Percentiles rank a stretch among this genome's conserved stretches.
These are phyloP conservation scores for Citrus inodora DNA, from an alignment of 345 rosid species.

Conservation along the genomic window DNA sequence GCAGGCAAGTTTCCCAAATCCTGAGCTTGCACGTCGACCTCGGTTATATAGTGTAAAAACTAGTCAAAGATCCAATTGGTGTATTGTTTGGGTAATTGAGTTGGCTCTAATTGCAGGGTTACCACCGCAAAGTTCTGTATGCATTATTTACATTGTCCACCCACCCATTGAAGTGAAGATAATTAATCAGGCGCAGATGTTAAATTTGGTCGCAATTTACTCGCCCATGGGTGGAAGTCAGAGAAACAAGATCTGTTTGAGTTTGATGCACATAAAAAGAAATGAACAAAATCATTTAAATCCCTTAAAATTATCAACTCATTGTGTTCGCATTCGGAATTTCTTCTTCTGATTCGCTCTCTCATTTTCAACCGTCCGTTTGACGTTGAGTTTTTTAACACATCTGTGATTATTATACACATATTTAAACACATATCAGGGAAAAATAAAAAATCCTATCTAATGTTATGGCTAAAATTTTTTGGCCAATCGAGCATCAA, in stretches of 20 bases:
- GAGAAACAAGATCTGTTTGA: not conserved
- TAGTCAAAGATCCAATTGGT: not conserved
- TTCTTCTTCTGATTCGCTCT: not conserved
- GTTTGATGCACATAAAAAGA: not conserved
- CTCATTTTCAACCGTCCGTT: not conserved
- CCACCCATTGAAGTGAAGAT: not conserved
- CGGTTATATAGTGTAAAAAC: not conserved
- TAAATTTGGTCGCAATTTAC: not conserved
- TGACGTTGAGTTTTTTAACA: not conserved
- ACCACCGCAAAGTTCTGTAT: not conserved
- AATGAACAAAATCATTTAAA: not conserved
- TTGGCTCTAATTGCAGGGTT: not conserved
- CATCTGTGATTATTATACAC: too few relatives aligned
- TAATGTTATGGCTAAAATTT: not conserved
- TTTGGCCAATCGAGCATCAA: not conserved
- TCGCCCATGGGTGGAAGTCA: not conserved
- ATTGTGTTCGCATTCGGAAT: not conserved
- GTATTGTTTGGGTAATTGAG: not conserved
- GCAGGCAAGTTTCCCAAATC: conserved; percentile 10
- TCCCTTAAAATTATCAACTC: not conserved
- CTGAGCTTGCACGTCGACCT: not conserved
- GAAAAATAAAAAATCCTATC: too few relatives aligned
- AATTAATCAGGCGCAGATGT: not conserved
- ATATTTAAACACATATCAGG: too few relatives aligned
- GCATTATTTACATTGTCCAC: not conserved